phyloP scores from a whole-genome alignment of 148 eudicot species.

The Silene uniflora region DNA sequence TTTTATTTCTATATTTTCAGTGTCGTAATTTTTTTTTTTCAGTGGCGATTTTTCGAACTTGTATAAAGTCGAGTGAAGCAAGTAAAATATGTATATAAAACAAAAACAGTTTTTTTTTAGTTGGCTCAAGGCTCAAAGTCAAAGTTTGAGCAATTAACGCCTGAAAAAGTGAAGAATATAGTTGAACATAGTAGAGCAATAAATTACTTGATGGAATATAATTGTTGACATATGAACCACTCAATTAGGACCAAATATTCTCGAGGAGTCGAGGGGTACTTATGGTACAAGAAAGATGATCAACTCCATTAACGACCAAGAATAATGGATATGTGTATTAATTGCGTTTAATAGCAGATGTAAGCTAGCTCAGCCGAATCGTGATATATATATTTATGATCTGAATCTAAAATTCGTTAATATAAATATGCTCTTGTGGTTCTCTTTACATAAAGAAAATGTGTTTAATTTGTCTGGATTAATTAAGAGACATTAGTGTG shows the following conservation, averaged over 20 bases:
- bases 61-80: background rate
- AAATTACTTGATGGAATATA: background rate
- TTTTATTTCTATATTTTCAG: background rate
- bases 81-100: background rate
- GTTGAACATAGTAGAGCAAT: background rate
- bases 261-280: too few species aligned
- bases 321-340: conserved; percentile 3
- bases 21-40: background rate
- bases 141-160: background rate
- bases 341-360: background rate
- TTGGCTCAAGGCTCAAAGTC: background rate
- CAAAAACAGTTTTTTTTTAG: background rate
- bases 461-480: too few species aligned
- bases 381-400: too few species aligned
- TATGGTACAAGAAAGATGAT: conserved; percentile 3
- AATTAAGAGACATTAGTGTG: too few species aligned
- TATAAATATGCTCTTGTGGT: too few species aligned
- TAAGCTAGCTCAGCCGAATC: too few species aligned
- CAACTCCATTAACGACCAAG: background rate
- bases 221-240: background rate
- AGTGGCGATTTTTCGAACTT: background rate
- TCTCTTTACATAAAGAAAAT: too few species aligned
- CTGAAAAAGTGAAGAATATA: background rate
- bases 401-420: too few species aligned
- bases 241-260: background rate